These are phyloP conservation scores for Fraxinus sp. DNA, from an alignment of 305 asterid species.

Conservation along the genomic window DNA sequence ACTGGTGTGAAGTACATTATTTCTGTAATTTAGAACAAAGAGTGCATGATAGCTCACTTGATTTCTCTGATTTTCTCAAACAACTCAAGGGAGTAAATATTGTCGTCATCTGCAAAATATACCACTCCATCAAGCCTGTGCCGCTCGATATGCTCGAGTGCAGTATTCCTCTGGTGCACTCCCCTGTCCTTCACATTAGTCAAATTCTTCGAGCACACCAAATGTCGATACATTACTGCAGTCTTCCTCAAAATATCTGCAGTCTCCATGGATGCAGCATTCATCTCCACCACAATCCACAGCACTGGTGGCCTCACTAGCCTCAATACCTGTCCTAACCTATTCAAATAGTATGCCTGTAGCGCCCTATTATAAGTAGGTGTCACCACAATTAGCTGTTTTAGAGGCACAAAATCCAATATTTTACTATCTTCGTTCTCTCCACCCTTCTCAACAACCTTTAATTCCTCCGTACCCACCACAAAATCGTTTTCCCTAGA, in stretches of 20 bases:
- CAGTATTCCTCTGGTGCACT: conserved; percentile 90
- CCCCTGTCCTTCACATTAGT: conserved; percentile 84
- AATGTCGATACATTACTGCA: conserved; percentile 81
- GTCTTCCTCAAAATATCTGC: conserved; percentile 79
- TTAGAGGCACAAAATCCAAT: conserved; percentile 43
- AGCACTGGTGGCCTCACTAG: conserved; percentile 67
- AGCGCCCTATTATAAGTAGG: conserved; percentile 83
- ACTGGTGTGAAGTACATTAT: background rate
- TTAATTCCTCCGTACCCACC: conserved; percentile 44
- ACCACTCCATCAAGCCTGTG: conserved; percentile 90
- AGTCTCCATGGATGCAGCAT: conserved; percentile 70
- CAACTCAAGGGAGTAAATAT: conserved; percentile 76
- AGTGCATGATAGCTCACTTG: conserved; percentile 46
- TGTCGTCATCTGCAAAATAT: conserved; percentile 95
- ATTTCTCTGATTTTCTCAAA: conserved; percentile 71
- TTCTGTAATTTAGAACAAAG: background rate
- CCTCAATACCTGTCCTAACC: conserved; percentile 85
- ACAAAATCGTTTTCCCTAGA: conserved; percentile 35
- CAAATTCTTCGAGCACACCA: conserved; percentile 67
- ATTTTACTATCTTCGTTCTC: conserved; percentile 26
- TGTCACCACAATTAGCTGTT: conserved; percentile 73
- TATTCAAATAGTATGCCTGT: conserved; percentile 79
- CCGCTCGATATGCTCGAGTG: conserved; percentile 78
- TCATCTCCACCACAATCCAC: conserved; percentile 98
- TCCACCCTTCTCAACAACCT: conserved; percentile 30